Base-by-base conservation (phyloP, 1,284 basidiomycete genomes). In the Caloboletus firmus region DNA sequence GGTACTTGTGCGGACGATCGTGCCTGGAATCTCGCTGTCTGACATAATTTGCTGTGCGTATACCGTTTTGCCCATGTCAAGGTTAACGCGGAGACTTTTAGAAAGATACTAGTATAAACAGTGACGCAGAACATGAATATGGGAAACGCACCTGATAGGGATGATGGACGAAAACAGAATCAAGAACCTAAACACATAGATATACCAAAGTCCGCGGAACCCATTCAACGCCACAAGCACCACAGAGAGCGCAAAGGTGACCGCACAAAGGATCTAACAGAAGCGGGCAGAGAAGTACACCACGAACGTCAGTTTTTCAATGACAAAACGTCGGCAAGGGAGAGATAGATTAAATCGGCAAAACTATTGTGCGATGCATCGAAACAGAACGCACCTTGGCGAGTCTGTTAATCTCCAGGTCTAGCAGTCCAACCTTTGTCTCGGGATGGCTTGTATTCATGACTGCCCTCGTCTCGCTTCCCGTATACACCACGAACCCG, bases 31-130 rank as follows among this genome's bases (percentile, higher is more conserved):
- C 72, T 98, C 94, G 40, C 67, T 67, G 72, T 99, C 97, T 56
- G 83, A 86, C 87, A 95, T 94, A 56, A 99, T 99, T 63, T 96
- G 92, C 44, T 91, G 86, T 0, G 94, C 93, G 65, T 99, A 99
- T 40, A 98, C 92, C 0, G 95, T 98, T 76, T 99, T 99, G 57
- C 96, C 97, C 95, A 99, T 98, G 71, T 99, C 97, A 47, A 99
- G 80, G 65, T 99, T 99, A 57, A 99, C 96, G 26, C 97, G 91
- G 49, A 99, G 77, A 79, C 94, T 98, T 55, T 49, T 12, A 12
- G 3, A 1, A 7, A 54, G 28, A 51, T 45, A 45, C 57, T 26
- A 61, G 51, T 8, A 24, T 30, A 20, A 20, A 28, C 22, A 35
- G 15, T 4, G 32, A 47, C 32, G 10, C 10, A n/a, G 13, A 32